phyloP scores from a whole-genome alignment of 2,329 filamentous ascomycete species.

The Rutstroemia sp. region DNA sequence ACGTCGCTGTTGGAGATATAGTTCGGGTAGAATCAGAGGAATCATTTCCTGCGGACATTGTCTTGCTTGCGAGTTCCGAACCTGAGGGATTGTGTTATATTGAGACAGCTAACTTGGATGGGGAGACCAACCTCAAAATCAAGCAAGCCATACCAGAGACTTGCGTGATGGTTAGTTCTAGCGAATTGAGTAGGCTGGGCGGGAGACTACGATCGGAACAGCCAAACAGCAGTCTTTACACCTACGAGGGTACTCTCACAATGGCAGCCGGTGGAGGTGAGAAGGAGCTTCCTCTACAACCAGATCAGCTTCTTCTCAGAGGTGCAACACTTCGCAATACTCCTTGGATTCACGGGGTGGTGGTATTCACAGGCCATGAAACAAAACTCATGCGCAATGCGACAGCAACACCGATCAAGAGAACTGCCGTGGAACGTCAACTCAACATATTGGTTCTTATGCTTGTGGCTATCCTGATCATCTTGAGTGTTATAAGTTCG shows the following conservation, averaged over 20 bases:
- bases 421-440: constrained; percentile 89
- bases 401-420: constrained; percentile 93
- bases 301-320: constrained; percentile 86
- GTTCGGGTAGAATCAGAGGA: constrained; percentile 90
- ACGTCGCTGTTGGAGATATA: constrained; percentile 87
- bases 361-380: constrained; percentile 96
- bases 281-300: constrained; percentile 82
- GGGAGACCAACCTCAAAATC: constrained; percentile 97
- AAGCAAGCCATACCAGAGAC: constrained; percentile 97
- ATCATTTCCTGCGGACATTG: constrained; percentile 88
- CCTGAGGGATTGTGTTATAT: constrained; percentile 98
- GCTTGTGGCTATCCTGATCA: constrained; percentile 75
- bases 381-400: constrained; percentile 99
- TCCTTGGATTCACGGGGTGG: constrained; percentile 91
- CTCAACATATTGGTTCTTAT: constrained; percentile 91
- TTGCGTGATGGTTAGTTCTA: constrained; percentile 74
- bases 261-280: constrained; percentile 86
- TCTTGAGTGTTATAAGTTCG: constrained; percentile 82
- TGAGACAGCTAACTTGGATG: constrained; percentile 94
- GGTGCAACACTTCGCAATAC: constrained; percentile 94
- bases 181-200: constrained; percentile 76
- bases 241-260: constrained; percentile 92
- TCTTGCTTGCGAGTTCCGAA: constrained; percentile 88
- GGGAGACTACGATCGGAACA: constrained; percentile 90
- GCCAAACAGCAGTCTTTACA: constrained; percentile 96